Evolutionary conservation across 2,329 filamentous ascomycete genomes (phyloP), one percentile per base, ranked within the genome.

Genomic region (Penicillium hesseltinei): DNA sequence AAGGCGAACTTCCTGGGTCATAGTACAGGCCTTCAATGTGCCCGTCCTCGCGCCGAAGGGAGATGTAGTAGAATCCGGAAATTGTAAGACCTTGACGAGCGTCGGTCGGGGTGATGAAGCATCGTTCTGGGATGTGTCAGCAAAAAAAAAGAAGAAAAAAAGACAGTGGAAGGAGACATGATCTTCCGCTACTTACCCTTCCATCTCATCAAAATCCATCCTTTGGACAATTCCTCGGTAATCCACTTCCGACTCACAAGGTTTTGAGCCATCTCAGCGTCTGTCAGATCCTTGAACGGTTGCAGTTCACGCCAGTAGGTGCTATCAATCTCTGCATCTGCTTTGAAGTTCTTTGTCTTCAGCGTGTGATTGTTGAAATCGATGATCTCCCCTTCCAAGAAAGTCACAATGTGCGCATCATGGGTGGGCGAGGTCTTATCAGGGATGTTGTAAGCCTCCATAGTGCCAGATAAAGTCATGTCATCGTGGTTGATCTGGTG

Each of bases 381-480:
- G 59, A 89, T 82, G 58, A 89, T 87, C 67, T 89, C 86, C 54
- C 86, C 86, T 75, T 88, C 86, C 44, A 88, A 78, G 66, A 85
- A 88, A 2, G 85, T 88, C 17, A 84, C 83, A 56, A 88, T 88
- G 57, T 79, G 78, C 17, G 77, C 75, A 50, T 73, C 72, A 49
- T 73, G 72, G 4, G 71, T 73, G 19, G 71, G 68, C 0, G 73
- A 73, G 9, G 79, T 77, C 54, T 80, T 80, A 58, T 81, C 77
- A 2, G 85, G 85, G 13, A 88, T 85, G 63, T 88, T 86, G 73
- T 86, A 88, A 5, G 86, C 86, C 71, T 88, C 84, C 86, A 89
- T 89, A 8, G 85, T 88, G 4, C 86, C 86, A 23, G 84, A 83
- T 19, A 89, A 71, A 0, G 83, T 84, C 84, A 88, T 86, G 19